Evolutionary conservation across 2,329 filamentous ascomycete species (phyloP).

Genomic region (Cyphellophora attinorum): DNA sequence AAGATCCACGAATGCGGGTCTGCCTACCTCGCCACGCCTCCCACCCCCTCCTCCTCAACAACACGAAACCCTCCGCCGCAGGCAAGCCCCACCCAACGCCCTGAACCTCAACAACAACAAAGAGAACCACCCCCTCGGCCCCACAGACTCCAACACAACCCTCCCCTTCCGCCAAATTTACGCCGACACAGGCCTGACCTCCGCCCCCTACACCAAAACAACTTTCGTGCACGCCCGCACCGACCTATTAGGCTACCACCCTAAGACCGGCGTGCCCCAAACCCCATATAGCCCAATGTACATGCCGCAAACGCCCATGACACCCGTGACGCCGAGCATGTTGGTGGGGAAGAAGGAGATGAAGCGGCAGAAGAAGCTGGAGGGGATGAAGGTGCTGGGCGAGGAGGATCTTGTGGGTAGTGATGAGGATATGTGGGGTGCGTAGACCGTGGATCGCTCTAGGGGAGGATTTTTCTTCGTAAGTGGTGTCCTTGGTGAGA

Average conservation of each 20-base stretch:
- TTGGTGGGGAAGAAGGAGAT: constrained; percentile 35
- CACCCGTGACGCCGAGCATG: constrained; percentile 37
- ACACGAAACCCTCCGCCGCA: constrained; percentile 12
- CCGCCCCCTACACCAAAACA: constrained; percentile 38
- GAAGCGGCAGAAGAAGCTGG: constrained; percentile 30
- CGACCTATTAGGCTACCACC: constrained; percentile 24
- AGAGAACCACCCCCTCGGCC: too few species aligned
- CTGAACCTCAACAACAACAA: too few species aligned
- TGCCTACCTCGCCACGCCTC: constrained; percentile 17
- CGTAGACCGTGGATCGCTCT: too few species aligned
- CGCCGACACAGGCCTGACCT: constrained; percentile 25
- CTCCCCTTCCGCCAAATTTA: constrained; percentile 36
- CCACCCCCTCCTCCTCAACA: constrained; percentile 43
- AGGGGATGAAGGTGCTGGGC: constrained; percentile 33
- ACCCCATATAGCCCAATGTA: constrained; percentile 43
- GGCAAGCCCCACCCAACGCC: too few species aligned
- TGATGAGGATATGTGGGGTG: constrained; percentile 39
- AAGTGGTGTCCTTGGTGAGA: too few species aligned
- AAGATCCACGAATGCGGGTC: constrained; percentile 4
- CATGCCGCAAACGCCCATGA: constrained; percentile 41
- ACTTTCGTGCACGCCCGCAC: constrained; percentile 37
- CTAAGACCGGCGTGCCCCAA: constrained; percentile 34
- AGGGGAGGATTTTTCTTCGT: too few species aligned
- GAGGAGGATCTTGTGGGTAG: constrained; percentile 38
- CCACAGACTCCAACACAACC: constrained; percentile 23